Conservation (phyloP, 495 filamentous ascomycete species). For the Cryomyces antarcticus region DNA sequence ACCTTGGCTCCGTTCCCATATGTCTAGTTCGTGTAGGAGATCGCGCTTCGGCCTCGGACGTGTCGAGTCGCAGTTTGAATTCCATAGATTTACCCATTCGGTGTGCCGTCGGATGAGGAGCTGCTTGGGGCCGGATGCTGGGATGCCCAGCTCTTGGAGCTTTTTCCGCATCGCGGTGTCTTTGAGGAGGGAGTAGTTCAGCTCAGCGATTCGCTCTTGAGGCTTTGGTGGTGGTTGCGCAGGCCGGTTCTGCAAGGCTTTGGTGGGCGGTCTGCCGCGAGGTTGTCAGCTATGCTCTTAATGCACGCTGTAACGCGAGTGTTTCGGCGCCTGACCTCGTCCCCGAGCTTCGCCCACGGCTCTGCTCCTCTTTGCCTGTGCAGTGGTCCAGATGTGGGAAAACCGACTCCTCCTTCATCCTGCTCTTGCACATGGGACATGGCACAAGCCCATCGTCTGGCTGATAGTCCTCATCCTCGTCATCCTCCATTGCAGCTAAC, state of each 20-base stretch:
- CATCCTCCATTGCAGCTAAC: constrained; percentile 6
- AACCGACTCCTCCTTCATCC: constrained; percentile 59
- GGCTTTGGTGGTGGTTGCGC: constrained; percentile 9
- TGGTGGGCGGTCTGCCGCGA: not conserved
- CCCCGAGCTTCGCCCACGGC: not conserved
- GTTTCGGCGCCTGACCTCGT: not conserved
- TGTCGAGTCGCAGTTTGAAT: constrained; percentile 80
- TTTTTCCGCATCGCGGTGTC: constrained; percentile 61
- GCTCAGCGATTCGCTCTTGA: constrained; percentile 44
- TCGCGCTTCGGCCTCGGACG: constrained; percentile 47
- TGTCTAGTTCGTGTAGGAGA: constrained; percentile 53
- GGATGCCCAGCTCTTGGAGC: constrained; percentile 63
- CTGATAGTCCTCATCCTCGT: constrained; percentile 11
- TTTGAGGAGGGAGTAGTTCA: constrained; percentile 66
- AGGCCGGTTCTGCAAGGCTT: not conserved
- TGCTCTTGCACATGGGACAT: constrained; percentile 61
- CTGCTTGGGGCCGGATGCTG: constrained; percentile 38
- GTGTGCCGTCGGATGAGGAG: constrained; percentile 61
- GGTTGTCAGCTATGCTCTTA: not conserved
- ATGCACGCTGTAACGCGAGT: not conserved
- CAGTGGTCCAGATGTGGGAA: constrained; percentile 59
- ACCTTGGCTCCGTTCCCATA: constrained; percentile 66
- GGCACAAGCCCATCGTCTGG: constrained; percentile 52
- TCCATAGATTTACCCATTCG: constrained; percentile 92
- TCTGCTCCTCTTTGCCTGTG: constrained; percentile 12